Conservation (phyloP, 768 basidiomycete genomes). For the Russula foetens region DNA sequence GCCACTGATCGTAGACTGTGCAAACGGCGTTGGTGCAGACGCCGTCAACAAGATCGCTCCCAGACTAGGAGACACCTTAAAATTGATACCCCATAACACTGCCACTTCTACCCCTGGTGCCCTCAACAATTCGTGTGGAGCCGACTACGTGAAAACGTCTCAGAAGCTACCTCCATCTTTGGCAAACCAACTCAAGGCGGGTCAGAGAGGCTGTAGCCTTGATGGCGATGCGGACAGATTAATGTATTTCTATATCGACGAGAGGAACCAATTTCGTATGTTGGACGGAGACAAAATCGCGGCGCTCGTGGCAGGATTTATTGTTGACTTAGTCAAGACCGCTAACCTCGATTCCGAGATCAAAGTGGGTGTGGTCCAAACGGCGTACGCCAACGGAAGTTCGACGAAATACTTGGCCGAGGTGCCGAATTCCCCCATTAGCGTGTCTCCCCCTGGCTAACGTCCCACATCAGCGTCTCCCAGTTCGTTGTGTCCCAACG, state of each 20-base stretch:
- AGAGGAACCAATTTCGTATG: constrained; percentile 72
- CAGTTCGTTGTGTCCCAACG: constrained; percentile 91
- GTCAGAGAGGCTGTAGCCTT: constrained; percentile 83
- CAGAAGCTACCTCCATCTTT: constrained; percentile 83
- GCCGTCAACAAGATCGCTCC: constrained; percentile 55
- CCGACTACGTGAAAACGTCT: constrained; percentile 92
- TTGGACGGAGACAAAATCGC: constrained; percentile 99
- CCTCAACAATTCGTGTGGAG: constrained; percentile 85
- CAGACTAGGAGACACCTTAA: constrained; percentile 52
- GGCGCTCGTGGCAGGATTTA: constrained; percentile 84
- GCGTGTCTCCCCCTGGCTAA: not conserved
- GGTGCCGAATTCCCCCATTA: constrained; percentile 34
- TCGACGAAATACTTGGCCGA: constrained; percentile 88
- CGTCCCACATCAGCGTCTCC: constrained; percentile 54
- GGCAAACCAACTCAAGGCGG: constrained; percentile 48
- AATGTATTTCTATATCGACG: constrained; percentile 90
- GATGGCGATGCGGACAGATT: constrained; percentile 97
- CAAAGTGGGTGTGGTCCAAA: constrained; percentile 93
- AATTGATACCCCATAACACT: constrained; percentile 63
- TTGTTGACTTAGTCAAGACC: constrained; percentile 80
- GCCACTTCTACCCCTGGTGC: constrained; percentile 54
- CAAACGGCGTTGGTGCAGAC: constrained; percentile 91
- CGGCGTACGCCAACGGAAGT: constrained; percentile 96
- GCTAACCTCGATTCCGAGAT: constrained; percentile 72
- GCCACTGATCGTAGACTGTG: constrained; percentile 85